Percentiles rank a stretch among this genome's conserved stretches.
phyloP scores from a whole-genome alignment of 345 rosid species.

The Linum tenue region DNA sequence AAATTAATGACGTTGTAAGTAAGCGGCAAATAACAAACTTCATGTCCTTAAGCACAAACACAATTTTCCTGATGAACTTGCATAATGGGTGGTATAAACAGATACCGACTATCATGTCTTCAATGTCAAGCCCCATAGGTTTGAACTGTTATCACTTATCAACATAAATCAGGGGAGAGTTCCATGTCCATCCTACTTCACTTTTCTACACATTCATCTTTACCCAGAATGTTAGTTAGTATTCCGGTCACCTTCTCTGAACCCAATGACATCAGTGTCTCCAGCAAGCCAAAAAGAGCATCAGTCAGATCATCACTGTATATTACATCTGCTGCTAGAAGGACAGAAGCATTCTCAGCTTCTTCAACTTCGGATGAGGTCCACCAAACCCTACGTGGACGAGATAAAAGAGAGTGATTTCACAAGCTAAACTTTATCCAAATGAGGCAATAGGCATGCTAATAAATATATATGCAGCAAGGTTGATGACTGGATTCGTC shows the following conservation, averaged over 20 bases:
- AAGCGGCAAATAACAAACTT: not conserved
- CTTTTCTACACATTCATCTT: not conserved
- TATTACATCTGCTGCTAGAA: conserved; percentile 63
- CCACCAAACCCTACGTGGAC: conserved; percentile 38
- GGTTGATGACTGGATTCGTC: not conserved
- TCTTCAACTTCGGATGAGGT: conserved; percentile 40
- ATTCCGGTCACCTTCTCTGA: conserved; percentile 28
- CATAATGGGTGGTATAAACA: not conserved
- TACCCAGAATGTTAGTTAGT: not conserved
- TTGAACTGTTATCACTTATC: not conserved
- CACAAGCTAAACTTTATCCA: not conserved
- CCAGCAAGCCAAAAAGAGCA: conserved; percentile 37
- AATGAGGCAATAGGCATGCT: not conserved
- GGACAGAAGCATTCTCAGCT: conserved; percentile 37
- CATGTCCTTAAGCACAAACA: too few relatives aligned
- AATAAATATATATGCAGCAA: not conserved
- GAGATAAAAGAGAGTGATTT: conserved; percentile 3
- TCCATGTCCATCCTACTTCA: not conserved
- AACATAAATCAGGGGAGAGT: not conserved
- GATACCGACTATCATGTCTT: not conserved
- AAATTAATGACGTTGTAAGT: not conserved
- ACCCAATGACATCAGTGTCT: conserved; percentile 41
- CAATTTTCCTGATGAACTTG: too few relatives aligned
- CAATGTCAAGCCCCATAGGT: not conserved
- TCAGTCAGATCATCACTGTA: conserved; percentile 56